Conservation (phyloP, 192 early-diverging fungal species). For the Coemansia sp. region DNA sequence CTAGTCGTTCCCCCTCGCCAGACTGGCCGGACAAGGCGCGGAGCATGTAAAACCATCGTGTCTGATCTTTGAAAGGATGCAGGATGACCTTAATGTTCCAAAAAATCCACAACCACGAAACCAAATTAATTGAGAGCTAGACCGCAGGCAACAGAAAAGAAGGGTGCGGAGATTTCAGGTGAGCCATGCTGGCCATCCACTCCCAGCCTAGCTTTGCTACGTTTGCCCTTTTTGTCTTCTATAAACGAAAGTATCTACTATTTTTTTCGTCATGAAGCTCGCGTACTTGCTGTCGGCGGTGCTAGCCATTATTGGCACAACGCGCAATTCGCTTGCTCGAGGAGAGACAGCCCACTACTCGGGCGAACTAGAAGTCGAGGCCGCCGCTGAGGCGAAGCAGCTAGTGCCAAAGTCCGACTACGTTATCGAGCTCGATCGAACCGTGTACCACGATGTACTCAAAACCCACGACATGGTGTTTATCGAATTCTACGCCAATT, state of each 20-base stretch:
- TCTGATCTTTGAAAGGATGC: conserved; percentile 46
- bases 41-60: conserved; percentile 53
- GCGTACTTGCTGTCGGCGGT: conserved; percentile 7
- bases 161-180: neutral
- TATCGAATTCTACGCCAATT: conserved; percentile 54
- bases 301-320: conserved; percentile 1
- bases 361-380: conserved; percentile 29
- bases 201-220: neutral
- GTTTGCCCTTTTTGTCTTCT: neutral
- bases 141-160: neutral
- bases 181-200: neutral
- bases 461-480: conserved; percentile 30
- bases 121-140: neutral
- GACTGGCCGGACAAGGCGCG: conserved; percentile 49
- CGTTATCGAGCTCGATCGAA: conserved; percentile 40
- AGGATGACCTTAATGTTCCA: conserved; percentile 45
- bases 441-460: conserved; percentile 28
- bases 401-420: conserved; percentile 40
- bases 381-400: conserved; percentile 20
- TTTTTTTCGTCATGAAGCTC: conserved; percentile 7
- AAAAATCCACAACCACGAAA: neutral
- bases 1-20: conserved; percentile 51
- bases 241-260: neutral
- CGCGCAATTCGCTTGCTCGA: conserved; percentile 15
- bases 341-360: conserved; percentile 14